Base-by-base conservation (phyloP, 2,329 filamentous ascomycete genomes). In the Cytospora schulzeri region DNA sequence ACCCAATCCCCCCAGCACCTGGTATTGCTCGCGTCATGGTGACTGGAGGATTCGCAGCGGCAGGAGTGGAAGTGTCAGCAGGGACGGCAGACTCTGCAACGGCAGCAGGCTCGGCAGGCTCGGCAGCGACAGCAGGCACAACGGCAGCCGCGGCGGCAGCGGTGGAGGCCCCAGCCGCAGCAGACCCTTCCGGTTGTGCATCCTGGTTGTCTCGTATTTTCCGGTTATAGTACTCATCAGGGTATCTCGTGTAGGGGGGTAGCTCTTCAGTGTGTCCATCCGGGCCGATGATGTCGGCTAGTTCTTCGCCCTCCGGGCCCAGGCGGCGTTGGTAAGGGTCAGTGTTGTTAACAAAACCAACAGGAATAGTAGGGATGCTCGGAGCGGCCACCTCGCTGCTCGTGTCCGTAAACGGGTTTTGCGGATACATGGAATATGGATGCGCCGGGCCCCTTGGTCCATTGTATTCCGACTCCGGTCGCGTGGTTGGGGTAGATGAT, bases 201-300 rank as follows among this genome's bases (percentile, higher is more conserved):
- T 57, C 70, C 28, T 71, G 70, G n/a, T 73, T 69, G 24, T 75
- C 73, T 22, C 75, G 69, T 57, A 78, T 75, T 71, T 85, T 92
- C 81, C 75, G 85, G 73, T 73, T 84, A 76, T 77, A 88, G 0
- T 80, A 80, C 63, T 92, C 90, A 60, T 96, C 91, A 2, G 93
- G 92, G 76, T 96, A 97, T 74, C 92, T 85, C 17, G 92, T 91
- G 73, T 98, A 98, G 0, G 94, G 94, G 15, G 94, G 94, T 22
- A 97, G 80, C 75, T 96, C 92, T 76, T 98, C 94, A 1, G 91
- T 89, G 73, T 97, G 93, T 1, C 93, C 93, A 71, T 96, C 88
- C 0, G 91, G 91, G 1, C 93, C 93, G 59, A 97, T 89, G 61
- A 97, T 86, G 73, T 93, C 93, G 55, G 90, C 92, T n/a, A 86